phyloP scores from a whole-genome alignment of 169 alveolate species.

The Babesia bovis region DNA sequence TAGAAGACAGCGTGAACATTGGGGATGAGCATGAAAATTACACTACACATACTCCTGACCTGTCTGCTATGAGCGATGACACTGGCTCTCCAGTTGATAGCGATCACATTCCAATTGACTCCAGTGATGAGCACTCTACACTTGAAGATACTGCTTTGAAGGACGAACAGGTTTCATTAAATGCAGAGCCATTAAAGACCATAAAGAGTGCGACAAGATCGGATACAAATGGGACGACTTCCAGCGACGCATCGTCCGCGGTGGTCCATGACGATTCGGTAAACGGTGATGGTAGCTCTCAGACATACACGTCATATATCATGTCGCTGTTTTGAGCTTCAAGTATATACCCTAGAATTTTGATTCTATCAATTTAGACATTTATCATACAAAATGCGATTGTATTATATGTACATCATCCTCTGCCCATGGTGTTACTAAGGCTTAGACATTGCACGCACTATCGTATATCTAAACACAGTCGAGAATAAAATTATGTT shows the following conservation, averaged over 20 bases:
- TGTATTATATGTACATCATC: too few species aligned
- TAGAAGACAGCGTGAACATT: too few species aligned
- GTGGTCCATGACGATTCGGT: not conserved
- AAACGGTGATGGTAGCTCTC: not conserved
- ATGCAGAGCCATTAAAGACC: not conserved
- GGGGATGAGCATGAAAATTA: too few species aligned
- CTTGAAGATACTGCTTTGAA: not conserved
- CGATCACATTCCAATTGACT: not conserved
- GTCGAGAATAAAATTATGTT: too few species aligned
- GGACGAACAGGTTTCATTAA: not conserved
- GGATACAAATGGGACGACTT: not conserved
- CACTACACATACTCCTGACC: too few species aligned
- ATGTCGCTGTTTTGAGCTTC: conserved; percentile 7
- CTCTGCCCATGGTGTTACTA: too few species aligned
- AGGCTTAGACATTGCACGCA: too few species aligned
- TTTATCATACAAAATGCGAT: too few species aligned
- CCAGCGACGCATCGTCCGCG: not conserved
- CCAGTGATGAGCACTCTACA: not conserved
- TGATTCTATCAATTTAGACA: too few species aligned
- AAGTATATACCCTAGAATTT: too few species aligned
- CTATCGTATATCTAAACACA: too few species aligned
- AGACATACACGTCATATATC: conserved; percentile 3
- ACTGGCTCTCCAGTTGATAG: not conserved
- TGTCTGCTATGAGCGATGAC: not conserved
- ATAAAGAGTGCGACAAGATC: not conserved